Conservation (phyloP, 192 early-diverging fungal species). For the Coemansia sp. region DNA sequence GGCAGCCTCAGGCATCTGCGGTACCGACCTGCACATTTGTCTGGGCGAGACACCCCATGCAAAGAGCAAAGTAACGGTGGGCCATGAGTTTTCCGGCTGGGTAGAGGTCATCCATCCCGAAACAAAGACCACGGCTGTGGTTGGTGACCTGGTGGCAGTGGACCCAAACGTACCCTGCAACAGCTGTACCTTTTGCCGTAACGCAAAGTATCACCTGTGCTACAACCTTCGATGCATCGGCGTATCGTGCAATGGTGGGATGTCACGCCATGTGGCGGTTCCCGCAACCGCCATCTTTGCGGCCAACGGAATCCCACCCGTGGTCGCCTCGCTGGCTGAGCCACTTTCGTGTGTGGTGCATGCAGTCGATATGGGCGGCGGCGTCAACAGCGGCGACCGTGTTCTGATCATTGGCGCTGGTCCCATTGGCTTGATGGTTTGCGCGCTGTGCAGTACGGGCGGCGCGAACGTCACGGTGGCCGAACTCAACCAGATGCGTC, state of each 20-base stretch:
- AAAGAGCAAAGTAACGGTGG: conserved; percentile 36
- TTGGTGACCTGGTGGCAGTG: conserved; percentile 45
- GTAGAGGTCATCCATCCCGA: conserved; percentile 40
- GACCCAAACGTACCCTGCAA: conserved; percentile 52
- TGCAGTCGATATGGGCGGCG: conserved; percentile 46
- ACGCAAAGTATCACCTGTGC: conserved; percentile 47
- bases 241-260: conserved; percentile 50
- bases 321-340: conserved; percentile 48
- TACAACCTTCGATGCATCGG: conserved; percentile 36
- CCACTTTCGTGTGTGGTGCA: conserved; percentile 53
- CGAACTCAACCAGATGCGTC: conserved; percentile 43
- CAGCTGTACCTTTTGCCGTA: conserved; percentile 45
- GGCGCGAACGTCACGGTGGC: conserved; percentile 43
- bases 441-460: conserved; percentile 24
- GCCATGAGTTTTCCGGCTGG: conserved; percentile 51
- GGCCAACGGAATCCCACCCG: conserved; percentile 25
- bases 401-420: conserved; percentile 49
- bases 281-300: conserved; percentile 34
- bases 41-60: conserved; percentile 53
- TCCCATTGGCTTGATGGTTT: conserved; percentile 52
- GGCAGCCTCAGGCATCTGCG: conserved; percentile 52
- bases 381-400: conserved; percentile 40
- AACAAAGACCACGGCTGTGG: conserved; percentile 11
- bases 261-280: conserved; percentile 46
- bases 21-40: conserved; percentile 53